Evolutionary conservation across 1,139 yeast genomes (phyloP).

Genomic region (Hyphopichia buzzinii): DNA sequence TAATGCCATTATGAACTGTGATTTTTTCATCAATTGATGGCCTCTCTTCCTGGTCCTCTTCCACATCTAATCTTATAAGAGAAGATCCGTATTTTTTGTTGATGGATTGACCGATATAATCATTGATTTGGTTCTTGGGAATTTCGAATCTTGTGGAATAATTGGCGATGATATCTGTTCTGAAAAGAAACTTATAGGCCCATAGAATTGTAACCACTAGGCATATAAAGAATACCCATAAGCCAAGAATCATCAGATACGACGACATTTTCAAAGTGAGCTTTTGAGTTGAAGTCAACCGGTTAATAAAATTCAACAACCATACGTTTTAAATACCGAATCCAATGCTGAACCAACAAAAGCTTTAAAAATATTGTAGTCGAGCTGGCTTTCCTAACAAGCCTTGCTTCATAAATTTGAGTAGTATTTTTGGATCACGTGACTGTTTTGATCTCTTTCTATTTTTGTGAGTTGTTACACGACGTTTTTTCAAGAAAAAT

Average conservation of each 20-base stretch:
- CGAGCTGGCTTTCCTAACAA: too few relatives aligned
- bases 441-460: too few relatives aligned
- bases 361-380: too few relatives aligned
- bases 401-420: too few relatives aligned
- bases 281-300: too few relatives aligned
- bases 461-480: too few relatives aligned
- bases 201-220: slow-evolving; percentile 17
- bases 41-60: slow-evolving; percentile 11
- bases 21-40: neutral
- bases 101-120: slow-evolving; percentile 13
- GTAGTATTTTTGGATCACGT: too few relatives aligned
- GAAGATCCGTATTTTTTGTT: slow-evolving; percentile 13
- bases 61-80: slow-evolving; percentile 18
- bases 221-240: slow-evolving; percentile 12
- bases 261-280: neutral
- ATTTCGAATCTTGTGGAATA: slow-evolving; percentile 18
- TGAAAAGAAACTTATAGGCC: slow-evolving; percentile 23
- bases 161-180: slow-evolving; percentile 19
- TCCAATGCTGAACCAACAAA: too few relatives aligned
- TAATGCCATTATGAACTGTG: slow-evolving; percentile 1
- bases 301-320: too few relatives aligned
- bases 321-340: too few relatives aligned
- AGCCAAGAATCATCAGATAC: neutral
- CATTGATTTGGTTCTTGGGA: slow-evolving; percentile 23
- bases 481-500: too few relatives aligned